phyloP scores from a whole-genome alignment of 2,329 filamentous ascomycete genomes.

The Diaporthe citrichinensis region DNA sequence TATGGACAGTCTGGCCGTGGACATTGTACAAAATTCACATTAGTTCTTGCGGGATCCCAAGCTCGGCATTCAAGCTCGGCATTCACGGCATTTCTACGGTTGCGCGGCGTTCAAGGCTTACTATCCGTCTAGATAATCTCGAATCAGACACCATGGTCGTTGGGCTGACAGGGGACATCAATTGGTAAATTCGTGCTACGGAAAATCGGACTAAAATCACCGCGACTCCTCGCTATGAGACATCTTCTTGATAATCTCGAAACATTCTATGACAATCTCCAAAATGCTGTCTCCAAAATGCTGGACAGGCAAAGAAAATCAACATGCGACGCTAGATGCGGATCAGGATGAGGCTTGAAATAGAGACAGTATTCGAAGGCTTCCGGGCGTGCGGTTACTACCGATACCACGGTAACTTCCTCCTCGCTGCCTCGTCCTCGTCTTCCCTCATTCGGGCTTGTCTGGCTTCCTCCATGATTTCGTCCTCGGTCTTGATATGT shows the following conservation, averaged over 20 bases:
- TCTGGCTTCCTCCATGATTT: constrained; percentile 61
- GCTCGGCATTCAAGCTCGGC: constrained; percentile 31
- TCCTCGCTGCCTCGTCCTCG: constrained; percentile 61
- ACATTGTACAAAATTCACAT: constrained; percentile 37
- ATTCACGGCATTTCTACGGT: constrained; percentile 40
- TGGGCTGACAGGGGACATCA: neutral
- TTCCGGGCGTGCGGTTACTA: neutral
- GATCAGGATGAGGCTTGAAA: neutral
- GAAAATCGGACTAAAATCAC: constrained; percentile 4
- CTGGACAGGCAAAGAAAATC: constrained; percentile 5
- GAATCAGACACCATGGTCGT: constrained; percentile 7
- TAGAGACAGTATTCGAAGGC: neutral
- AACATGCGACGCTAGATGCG: constrained; percentile 32
- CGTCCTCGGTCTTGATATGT: constrained; percentile 59
- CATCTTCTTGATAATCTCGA: constrained; percentile 8
- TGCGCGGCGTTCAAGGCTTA: constrained; percentile 41
- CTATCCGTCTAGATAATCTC: constrained; percentile 20
- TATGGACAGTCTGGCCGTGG: constrained; percentile 1
- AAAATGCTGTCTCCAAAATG: constrained; percentile 6
- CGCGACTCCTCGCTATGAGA: constrained; percentile 33
- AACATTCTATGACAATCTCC: constrained; percentile 7
- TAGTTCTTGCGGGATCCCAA: neutral
- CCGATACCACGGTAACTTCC: constrained; percentile 60
- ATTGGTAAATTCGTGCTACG: constrained; percentile 17
- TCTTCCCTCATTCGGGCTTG: constrained; percentile 56